Conservation (phyloP, 2,329 filamentous ascomycete genomes). For the Aspergillus sp. region DNA sequence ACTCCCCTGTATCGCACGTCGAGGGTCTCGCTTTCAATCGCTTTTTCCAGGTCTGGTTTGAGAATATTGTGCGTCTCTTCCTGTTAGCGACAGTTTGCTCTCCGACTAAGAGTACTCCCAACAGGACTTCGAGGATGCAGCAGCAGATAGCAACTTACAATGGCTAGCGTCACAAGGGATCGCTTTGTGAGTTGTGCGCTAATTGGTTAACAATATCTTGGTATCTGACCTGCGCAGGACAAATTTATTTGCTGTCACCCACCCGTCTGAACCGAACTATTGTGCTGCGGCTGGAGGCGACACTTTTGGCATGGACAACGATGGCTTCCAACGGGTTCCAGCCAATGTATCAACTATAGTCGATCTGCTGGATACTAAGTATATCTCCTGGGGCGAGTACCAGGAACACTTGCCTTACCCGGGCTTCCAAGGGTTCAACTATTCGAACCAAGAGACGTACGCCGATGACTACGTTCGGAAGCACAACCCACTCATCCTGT, state of each 20-base stretch:
- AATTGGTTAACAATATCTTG: background rate
- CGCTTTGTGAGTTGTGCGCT: constrained; percentile 48
- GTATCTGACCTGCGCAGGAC: constrained; percentile 30
- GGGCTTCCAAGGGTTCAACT: constrained; percentile 70
- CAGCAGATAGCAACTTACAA: constrained; percentile 55
- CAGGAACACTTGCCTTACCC: constrained; percentile 78
- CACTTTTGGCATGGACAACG: constrained; percentile 73
- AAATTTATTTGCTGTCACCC: constrained; percentile 67
- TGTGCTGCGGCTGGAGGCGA: constrained; percentile 70
- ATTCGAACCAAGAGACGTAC: constrained; percentile 60
- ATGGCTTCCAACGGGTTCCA: constrained; percentile 64
- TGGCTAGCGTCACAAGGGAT: constrained; percentile 57
- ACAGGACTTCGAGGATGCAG: constrained; percentile 63
- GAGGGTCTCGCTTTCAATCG: constrained; percentile 51
- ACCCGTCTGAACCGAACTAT: constrained; percentile 79
- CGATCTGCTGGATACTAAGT: constrained; percentile 68
- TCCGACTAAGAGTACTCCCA: constrained; percentile 13
- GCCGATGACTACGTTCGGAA: constrained; percentile 81
- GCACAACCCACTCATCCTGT: constrained; percentile 72
- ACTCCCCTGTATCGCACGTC: constrained; percentile 56
- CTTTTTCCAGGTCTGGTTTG: constrained; percentile 75
- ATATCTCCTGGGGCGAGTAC: constrained; percentile 73
- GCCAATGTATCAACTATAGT: constrained; percentile 69
- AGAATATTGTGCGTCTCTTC: constrained; percentile 64
- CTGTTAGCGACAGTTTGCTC: background rate